Base-by-base conservation (phyloP, 805 yeast genomes). In the Yarrowia deformans region DNA sequence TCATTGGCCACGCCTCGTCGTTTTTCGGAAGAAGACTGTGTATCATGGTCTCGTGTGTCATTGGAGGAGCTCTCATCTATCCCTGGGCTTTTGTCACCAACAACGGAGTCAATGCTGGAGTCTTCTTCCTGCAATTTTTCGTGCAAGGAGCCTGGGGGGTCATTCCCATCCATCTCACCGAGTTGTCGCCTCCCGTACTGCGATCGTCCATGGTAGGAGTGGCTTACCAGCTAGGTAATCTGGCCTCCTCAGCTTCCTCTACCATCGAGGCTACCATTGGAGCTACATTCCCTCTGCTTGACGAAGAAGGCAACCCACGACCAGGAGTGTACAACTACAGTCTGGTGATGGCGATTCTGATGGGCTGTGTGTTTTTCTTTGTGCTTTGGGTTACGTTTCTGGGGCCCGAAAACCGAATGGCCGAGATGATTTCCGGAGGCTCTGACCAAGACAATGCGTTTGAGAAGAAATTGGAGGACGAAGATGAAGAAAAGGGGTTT, bases 241-340 rank as follows among this genome's bases (percentile, higher is more conserved):
- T 89, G 74, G 90, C 88, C 0, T 85, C 90, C 4, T 84, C 90
- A 18, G 92, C 91, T 0, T 84, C 90, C 2, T 84, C 89, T 19
- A 89, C 93, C 5, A 89, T 89, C 71, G 92, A 89, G 76, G 80
- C 91, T 1, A 80, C 82, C 14, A 78, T 87, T 52, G 89, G 92
- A 37, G 82, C 81, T 37, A 37, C 45, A 7, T 54, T 54, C 9
- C 60, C 60, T 2, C 7, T 54, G 42, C n/a, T 13, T 3, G 60
- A 54, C 35, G 14, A 35, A 18, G 18, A 19, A 7, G 60, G 45
- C 39, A 37, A 23, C n/a, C 14, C 5, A 0, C 34, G 34, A 23
- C 60, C 60, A 14, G 60, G 45, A 2, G 60, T 39, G 14, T 54
- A 54, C 45, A 39, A 54, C 13, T 54, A 54, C 60, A 39, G 60